Percentiles rank a stretch among this genome's conserved stretches.
Conservation (phyloP, 2,329 filamentous ascomycete genomes). For the Macroventuria anomochaeta region DNA sequence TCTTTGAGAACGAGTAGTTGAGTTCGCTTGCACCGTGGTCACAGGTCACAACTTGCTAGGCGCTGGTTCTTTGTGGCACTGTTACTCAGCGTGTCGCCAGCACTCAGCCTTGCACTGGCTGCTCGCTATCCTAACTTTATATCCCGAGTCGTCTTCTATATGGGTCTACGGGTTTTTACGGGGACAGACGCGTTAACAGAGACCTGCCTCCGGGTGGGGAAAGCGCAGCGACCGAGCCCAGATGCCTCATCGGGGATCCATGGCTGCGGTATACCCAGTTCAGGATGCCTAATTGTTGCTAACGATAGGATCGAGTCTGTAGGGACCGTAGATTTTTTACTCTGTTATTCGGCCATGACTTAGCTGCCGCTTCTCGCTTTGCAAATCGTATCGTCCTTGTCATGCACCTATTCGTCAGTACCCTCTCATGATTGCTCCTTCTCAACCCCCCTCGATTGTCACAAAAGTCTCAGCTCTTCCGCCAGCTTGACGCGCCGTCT, state of each 20-base stretch:
- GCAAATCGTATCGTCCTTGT: background rate
- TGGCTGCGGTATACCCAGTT: background rate
- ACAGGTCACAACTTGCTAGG: too few relatives aligned
- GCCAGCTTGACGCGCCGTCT: background rate
- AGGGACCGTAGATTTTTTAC: background rate
- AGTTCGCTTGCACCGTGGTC: too few relatives aligned
- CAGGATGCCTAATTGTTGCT: background rate
- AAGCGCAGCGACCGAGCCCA: background rate
- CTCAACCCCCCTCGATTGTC: background rate
- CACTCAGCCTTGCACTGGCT: slow-evolving; percentile 1
- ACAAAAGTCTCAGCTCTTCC: too few relatives aligned
- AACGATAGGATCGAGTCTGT: background rate
- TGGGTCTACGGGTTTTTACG: background rate
- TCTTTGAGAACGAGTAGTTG: too few relatives aligned
- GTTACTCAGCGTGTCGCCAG: background rate
- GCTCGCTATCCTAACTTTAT: background rate
- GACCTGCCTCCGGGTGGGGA: background rate
- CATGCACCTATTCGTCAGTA: background rate
- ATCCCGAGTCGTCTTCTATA: background rate
- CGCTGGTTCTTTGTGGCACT: too few relatives aligned
- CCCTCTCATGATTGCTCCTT: background rate
- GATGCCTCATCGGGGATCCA: background rate
- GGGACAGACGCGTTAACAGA: background rate
- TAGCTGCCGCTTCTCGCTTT: background rate
- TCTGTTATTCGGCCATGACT: background rate